Base-by-base conservation (phyloP, 1,284 basidiomycete species). In the Lentinula novae-zelandiae region DNA sequence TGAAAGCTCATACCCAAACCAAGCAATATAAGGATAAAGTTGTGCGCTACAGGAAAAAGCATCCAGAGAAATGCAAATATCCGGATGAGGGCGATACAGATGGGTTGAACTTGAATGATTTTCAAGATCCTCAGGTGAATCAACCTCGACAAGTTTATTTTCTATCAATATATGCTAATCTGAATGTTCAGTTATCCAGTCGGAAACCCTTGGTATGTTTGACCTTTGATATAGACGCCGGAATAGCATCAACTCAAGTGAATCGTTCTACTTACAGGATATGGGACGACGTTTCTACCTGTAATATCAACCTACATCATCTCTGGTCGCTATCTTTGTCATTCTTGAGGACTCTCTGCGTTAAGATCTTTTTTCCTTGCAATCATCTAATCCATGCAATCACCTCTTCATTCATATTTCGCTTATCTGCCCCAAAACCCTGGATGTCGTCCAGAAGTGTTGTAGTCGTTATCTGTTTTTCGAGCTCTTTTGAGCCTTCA, bases 111-210 rank as follows among this genome's bases (percentile, higher is more conserved):
- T 52, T 63, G 60, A 62, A 59, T 46, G 60, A 63, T 50, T 65
- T 65, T 27, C 64, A 65, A 42, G 60, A 61, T 51, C 64, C 64
- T 17, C 57, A 65, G 62, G 57, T 65, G 60, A 51, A 15, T 7
- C 20, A n/a, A 13, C 22, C 1, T 5, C 4, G 5, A 31, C n/a
- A 38, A 38, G 27, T n/a, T 2, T 17, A 5, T n/a, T n/a, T 38
- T 13, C 36, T 3, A 39, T 17, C 7, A 6, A 8, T 12, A 31
- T 13, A 31, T 34, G 51, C 15, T 50, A 50, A 7, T 50, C 40
- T 7, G 39, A 15, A 0, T 8, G 13, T 27, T 12, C 15, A 62
- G 60, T 50, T 58, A 27, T 56, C 60, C 22, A 63, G 62, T 31
- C 58, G 34, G 52, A 58, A 44, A 8, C 62, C 58, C 8, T 53